These are phyloP conservation scores for Mallotus nudiflorus DNA, from an alignment of 345 rosid species.

Conservation along the genomic window DNA sequence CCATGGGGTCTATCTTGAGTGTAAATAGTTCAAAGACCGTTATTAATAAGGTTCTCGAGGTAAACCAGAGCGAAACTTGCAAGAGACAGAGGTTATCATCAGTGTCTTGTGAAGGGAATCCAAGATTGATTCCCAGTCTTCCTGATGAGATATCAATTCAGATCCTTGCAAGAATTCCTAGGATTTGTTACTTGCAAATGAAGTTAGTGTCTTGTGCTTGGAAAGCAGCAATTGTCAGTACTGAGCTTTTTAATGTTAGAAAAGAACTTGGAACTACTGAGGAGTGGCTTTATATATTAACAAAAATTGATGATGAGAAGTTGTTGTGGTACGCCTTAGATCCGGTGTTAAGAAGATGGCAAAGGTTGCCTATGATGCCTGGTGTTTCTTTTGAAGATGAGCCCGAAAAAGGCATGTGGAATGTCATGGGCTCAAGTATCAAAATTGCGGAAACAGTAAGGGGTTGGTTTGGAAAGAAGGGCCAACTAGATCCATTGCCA, in stretches of 20 bases:
- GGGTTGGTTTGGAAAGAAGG: conserved; percentile 71
- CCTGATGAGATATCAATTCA: conserved; percentile 87
- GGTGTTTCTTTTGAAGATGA: conserved; percentile 53
- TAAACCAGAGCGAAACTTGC: conserved; percentile 31
- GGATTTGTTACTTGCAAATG: conserved; percentile 54
- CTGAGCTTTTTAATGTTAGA: conserved; percentile 65
- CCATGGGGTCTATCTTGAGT: conserved; percentile 57
- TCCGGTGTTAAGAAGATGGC: conserved; percentile 75
- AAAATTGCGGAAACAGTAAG: conserved; percentile 58
- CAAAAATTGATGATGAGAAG: conserved; percentile 65
- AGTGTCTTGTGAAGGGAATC: conserved; percentile 34
- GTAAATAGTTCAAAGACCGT: conserved; percentile 38
- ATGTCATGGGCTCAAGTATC: conserved; percentile 51
- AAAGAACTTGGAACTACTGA: conserved; percentile 70
- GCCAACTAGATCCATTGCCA: conserved; percentile 46
- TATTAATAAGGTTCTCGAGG: conserved; percentile 27
- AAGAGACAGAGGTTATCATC: conserved; percentile 46
- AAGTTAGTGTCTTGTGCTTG: conserved; percentile 65
- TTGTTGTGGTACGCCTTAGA: conserved; percentile 86
- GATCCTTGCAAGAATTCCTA: conserved; percentile 82
- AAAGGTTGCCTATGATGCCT: conserved; percentile 76
- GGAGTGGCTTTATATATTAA: conserved; percentile 87
- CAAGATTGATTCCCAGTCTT: conserved; percentile 71
- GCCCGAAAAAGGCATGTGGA: conserved; percentile 59
- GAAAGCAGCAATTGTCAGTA: conserved; percentile 54